Evolutionary conservation across 257 asterid genomes (phyloP).

Genomic region (Henckelia pumila): DNA sequence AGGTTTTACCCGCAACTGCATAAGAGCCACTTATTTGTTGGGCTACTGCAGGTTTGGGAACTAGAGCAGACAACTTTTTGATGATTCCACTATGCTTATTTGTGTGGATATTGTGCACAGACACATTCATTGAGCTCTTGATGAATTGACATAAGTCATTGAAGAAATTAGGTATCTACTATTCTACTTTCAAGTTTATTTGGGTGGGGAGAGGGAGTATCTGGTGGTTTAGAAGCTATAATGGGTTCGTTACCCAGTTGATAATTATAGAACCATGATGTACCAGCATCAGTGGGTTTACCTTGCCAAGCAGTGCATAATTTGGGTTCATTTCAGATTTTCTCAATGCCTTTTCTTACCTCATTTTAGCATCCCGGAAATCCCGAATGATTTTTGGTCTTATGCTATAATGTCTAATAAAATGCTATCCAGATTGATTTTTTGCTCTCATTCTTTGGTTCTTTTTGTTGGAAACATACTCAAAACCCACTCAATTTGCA

Average conservation of each 20-base stretch:
- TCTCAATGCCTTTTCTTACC: not conserved
- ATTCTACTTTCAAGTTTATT: not conserved
- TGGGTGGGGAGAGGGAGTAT: not conserved
- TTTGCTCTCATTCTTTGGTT: too few species aligned
- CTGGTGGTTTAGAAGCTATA: not conserved
- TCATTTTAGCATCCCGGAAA: too few species aligned
- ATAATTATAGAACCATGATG: not conserved
- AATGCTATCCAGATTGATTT: too few species aligned
- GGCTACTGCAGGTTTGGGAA: not conserved
- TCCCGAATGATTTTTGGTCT: too few species aligned
- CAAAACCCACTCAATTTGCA: too few species aligned
- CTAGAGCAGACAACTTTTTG: not conserved
- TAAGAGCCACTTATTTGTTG: not conserved
- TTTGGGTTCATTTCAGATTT: not conserved
- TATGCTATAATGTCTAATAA: too few species aligned
- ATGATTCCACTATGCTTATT: not conserved
- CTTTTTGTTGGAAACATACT: too few species aligned
- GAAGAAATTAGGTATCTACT: not conserved
- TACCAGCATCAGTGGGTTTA: not conserved
- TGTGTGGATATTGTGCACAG: not conserved
- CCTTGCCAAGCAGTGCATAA: not conserved
- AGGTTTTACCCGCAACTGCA: not conserved
- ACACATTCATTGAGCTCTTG: not conserved
- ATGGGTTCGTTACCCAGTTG: not conserved
- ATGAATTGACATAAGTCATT: too few species aligned